These are phyloP conservation scores for Tuber calosporum DNA, from an alignment of 495 filamentous ascomycete species.

Conservation along the genomic window DNA sequence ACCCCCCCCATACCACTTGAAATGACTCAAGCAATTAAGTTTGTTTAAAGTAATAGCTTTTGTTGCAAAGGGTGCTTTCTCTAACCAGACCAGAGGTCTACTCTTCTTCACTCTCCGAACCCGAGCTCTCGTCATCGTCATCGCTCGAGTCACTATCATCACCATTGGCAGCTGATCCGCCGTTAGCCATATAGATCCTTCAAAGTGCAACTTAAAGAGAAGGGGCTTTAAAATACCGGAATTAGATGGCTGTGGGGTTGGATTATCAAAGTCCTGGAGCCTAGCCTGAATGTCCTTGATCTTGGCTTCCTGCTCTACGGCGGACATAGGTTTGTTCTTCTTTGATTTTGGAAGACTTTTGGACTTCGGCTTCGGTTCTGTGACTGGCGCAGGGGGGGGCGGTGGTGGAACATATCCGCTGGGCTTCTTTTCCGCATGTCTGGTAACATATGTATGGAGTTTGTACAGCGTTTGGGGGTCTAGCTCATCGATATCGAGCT, in stretches of 20 bases:
- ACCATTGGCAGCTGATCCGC: constrained; percentile 23
- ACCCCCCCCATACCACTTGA: background rate
- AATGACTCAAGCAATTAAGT: constrained; percentile 10
- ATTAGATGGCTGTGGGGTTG: constrained; percentile 34
- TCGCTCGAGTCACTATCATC: constrained; percentile 40
- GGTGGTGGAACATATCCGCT: constrained; percentile 36
- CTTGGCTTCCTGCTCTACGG: constrained; percentile 79
- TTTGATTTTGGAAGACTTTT: constrained; percentile 62
- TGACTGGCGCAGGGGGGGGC: constrained; percentile 29
- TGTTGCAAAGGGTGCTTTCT: constrained; percentile 3
- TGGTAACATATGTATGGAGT: constrained; percentile 40
- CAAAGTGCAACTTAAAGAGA: background rate
- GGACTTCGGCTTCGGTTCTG: constrained; percentile 43
- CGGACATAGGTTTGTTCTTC: constrained; percentile 99
- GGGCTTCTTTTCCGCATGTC: constrained; percentile 34
- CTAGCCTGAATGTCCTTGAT: constrained; percentile 60
- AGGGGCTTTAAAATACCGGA: constrained; percentile 24
- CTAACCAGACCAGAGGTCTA: constrained; percentile 15
- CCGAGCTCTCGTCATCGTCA: constrained; percentile 38
- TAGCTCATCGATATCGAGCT: constrained; percentile 51
- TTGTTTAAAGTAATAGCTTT: constrained; percentile 18
- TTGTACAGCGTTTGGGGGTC: constrained; percentile 40
- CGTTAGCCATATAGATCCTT: constrained; percentile 7
- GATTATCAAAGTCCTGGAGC: constrained; percentile 38
- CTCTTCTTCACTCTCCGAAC: constrained; percentile 41